Conservation (phyloP, 768 basidiomycete species). For the Suillus ampliporus region DNA sequence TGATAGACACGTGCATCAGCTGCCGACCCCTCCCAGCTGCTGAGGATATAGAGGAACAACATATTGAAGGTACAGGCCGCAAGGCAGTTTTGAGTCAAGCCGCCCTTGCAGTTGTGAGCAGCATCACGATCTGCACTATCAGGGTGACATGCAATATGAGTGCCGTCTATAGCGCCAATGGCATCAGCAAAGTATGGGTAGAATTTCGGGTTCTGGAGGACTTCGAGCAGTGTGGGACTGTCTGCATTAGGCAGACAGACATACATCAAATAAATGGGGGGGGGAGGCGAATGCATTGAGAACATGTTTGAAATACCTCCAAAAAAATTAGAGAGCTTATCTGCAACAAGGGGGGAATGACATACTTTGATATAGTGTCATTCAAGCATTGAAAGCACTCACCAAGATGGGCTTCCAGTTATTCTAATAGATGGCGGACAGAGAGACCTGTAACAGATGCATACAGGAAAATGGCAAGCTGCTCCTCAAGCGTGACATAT, state of each 20-base stretch:
- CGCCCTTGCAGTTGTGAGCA: conserved; percentile 21
- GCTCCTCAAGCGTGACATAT: conserved; percentile 4
- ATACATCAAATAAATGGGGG: conserved; percentile 8
- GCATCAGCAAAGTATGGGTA: conserved; percentile 6
- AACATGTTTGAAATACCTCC: not conserved
- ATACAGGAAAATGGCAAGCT: conserved; percentile 10
- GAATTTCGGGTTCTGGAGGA: not conserved
- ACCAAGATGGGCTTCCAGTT: too few relatives aligned
- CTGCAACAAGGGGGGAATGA: too few relatives aligned
- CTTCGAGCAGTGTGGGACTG: not conserved
- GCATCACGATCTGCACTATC: conserved; percentile 2
- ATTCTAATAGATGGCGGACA: too few relatives aligned
- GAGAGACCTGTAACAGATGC: not conserved
- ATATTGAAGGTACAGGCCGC: conserved; percentile 23
- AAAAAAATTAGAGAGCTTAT: too few relatives aligned
- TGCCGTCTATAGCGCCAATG: conserved; percentile 19
- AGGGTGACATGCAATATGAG: not conserved
- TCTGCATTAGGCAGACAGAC: not conserved
- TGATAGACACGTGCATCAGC: conserved; percentile 23
- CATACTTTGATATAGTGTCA: conserved; percentile 10
- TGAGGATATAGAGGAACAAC: conserved; percentile 18
- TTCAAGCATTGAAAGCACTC: not conserved
- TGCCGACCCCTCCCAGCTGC: conserved; percentile 23
- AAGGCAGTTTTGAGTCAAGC: conserved; percentile 24
- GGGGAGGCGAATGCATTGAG: too few relatives aligned